Base-by-base conservation (phyloP, 345 rosid species). In the Citrus glauca region DNA sequence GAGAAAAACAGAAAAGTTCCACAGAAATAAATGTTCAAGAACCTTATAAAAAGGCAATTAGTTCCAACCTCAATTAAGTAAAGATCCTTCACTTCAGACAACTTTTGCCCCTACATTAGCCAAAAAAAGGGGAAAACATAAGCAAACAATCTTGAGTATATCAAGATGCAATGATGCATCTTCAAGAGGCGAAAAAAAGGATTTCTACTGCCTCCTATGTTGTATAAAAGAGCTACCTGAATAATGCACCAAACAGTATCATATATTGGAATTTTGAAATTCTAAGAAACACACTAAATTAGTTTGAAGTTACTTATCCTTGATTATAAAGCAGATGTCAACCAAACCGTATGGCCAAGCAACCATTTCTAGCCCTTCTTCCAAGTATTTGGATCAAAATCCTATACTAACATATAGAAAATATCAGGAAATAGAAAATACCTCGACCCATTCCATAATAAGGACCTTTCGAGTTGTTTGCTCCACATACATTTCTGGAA, bases 371-470 rank as follows among this genome's bases (percentile, higher is more conserved):
- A 53, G 62, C 71, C 9, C 37, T 55, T 70, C 56, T 50, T 38
- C 35, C 53, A 10, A 62, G n/a, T 33, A 79, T 35, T 79, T 9
- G 37, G 59, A 70, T 67, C 71, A 28, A 28, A 28, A 38, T 48
- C 55, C 67, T 66, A 80, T 25, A 42, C 62, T 62, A 5, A 32
- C 55, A 3, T 30, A 60, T 22, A 78, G 10, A 67, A 55, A 50
- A 27, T 27, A 48, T 37, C 16, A 35, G 20, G 7, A 55, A 65
- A 69, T 33, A 80, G 37, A 7, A 72, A 69, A 40, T 90, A 95
- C 98, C 98, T 92, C 97, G 76, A 95, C 85, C 98, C 98, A 95
- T 81, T 93, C 95, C 98, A 93, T 95, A 33, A 89, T 90, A 85
- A 95, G 93, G 76, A 95, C 95, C 84, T 83, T 93, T 62, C 90